Percentiles rank a stretch among this genome's conserved stretches.
These are phyloP conservation scores for Zymoseptoria passerinii DNA, from an alignment of 2,329 filamentous ascomycete genomes.

Conservation along the genomic window DNA sequence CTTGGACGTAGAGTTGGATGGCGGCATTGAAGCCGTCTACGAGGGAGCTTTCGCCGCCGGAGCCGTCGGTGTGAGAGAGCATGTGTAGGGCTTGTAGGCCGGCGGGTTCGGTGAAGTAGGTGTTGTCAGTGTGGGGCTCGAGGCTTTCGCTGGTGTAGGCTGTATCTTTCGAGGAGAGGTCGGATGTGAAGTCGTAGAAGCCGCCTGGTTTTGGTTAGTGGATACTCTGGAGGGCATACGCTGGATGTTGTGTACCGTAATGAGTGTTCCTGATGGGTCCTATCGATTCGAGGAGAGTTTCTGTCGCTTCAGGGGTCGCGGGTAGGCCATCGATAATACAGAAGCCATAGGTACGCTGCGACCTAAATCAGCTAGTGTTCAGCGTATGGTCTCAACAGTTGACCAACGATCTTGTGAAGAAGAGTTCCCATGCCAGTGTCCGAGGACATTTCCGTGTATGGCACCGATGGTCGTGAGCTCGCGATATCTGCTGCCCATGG, in stretches of 20 bases:
- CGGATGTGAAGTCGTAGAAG: slow-evolving; percentile 81
- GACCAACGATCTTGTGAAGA: slow-evolving; percentile 19
- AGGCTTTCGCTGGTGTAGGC: slow-evolving; percentile 76
- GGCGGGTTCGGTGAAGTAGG: slow-evolving; percentile 88
- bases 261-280: slow-evolving; percentile 84
- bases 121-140: slow-evolving; percentile 83
- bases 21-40: slow-evolving; percentile 81
- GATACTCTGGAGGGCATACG: background rate
- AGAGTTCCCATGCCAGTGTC: slow-evolving; percentile 20
- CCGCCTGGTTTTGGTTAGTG: slow-evolving; percentile 37
- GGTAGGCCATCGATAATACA: slow-evolving; percentile 68
- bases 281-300: slow-evolving; percentile 69
- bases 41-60: slow-evolving; percentile 69
- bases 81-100: slow-evolving; percentile 91
- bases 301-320: slow-evolving; percentile 59
- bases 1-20: slow-evolving; percentile 46
- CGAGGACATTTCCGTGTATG: slow-evolving; percentile 13
- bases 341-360: slow-evolving; percentile 61
- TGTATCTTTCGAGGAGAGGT: slow-evolving; percentile 64
- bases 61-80: slow-evolving; percentile 63
- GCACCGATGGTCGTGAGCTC: slow-evolving; percentile 20
- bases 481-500: slow-evolving; percentile 23
- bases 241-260: slow-evolving; percentile 56
- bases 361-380: slow-evolving; percentile 1
- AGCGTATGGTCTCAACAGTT: background rate